Conservation (phyloP, 2,329 filamentous ascomycete genomes). For the Phyllosticta capitalensis region DNA sequence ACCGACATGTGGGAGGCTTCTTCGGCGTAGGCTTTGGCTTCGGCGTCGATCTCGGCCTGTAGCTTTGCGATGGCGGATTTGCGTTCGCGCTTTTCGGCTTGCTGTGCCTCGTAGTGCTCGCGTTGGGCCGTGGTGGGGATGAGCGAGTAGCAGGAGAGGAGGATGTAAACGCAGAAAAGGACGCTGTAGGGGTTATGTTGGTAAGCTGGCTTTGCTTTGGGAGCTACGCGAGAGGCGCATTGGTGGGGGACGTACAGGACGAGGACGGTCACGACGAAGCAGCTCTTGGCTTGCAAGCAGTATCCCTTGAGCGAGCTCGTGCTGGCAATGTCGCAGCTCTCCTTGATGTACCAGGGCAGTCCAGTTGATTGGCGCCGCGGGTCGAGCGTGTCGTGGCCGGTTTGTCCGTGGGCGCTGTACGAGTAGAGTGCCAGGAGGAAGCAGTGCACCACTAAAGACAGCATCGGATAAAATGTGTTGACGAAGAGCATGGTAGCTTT, state of each 20-base stretch:
- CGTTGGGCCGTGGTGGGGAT: constrained; percentile 32
- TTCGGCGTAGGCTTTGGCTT: constrained; percentile 1
- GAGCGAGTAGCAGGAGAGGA: constrained; percentile 48
- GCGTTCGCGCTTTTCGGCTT: constrained; percentile 5
- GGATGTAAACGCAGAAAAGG: constrained; percentile 51
- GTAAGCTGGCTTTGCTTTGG: constrained; percentile 1
- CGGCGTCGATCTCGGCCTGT: constrained; percentile 23
- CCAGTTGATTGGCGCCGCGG: constrained; percentile 49
- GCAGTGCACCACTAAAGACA: constrained; percentile 51
- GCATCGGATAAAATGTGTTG: constrained; percentile 58
- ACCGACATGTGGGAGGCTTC: constrained; percentile 2
- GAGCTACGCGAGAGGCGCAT: too few relatives aligned
- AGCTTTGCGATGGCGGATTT: constrained; percentile 26
- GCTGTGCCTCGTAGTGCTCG: constrained; percentile 16
- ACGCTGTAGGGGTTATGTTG: constrained; percentile 33
- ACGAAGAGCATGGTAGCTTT: constrained; percentile 63
- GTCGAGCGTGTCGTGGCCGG: constrained; percentile 64
- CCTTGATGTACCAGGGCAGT: constrained; percentile 65
- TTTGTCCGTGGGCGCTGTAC: constrained; percentile 59
- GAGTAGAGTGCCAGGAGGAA: constrained; percentile 53
- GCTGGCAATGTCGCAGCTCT: constrained; percentile 55
- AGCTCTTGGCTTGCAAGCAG: constrained; percentile 59
- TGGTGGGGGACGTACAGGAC: constrained; percentile 56
- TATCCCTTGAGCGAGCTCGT: constrained; percentile 44
- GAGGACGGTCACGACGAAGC: constrained; percentile 54